Evolutionary conservation across 2,329 filamentous ascomycete genomes (phyloP).

Genomic region (Exophiala sp.): DNA sequence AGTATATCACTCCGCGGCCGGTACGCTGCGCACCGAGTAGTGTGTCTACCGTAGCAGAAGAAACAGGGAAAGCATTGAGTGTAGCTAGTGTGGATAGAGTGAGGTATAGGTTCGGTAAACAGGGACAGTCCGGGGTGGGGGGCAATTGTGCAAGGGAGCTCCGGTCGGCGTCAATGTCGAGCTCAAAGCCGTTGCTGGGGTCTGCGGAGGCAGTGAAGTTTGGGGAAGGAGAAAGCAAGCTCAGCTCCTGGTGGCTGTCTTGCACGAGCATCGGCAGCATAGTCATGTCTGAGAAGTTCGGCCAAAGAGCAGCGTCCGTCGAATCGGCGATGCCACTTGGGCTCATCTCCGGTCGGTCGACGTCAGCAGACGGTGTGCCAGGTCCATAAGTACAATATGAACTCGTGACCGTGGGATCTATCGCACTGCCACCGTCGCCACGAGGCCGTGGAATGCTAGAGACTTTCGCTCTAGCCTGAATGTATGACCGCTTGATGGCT

Average conservation of each 20-base stretch:
- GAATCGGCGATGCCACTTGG: no score
- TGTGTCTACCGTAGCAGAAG: slow-evolving; percentile 40
- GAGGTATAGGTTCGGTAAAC: slow-evolving; percentile 35
- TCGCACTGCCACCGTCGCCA: neutral
- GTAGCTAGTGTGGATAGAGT: slow-evolving; percentile 32
- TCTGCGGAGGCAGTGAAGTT: no score
- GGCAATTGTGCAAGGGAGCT: slow-evolving; percentile 19
- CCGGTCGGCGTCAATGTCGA: slow-evolving; percentile 8
- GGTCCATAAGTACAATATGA: slow-evolving; percentile 14
- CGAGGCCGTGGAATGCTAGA: neutral
- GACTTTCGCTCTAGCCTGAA: neutral
- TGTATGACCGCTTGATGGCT: slow-evolving; percentile 13
- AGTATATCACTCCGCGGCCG: slow-evolving; percentile 39
- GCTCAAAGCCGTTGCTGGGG: neutral
- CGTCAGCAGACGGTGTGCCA: slow-evolving; percentile 12
- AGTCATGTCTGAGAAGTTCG: slow-evolving; percentile 37
- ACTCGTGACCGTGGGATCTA: neutral
- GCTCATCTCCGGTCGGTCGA: no score
- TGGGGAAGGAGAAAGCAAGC: no score
- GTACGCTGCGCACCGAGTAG: slow-evolving; percentile 41
- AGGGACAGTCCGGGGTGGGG: slow-evolving; percentile 25
- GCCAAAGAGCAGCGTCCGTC: slow-evolving; percentile 36
- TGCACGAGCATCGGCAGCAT: slow-evolving; percentile 22
- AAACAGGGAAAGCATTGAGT: slow-evolving; percentile 37
- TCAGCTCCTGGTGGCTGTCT: slow-evolving; percentile 16